These are phyloP conservation scores for Neurospora crassa DNA, from an alignment of 2,329 filamentous ascomycete species.

Conservation along the genomic window DNA sequence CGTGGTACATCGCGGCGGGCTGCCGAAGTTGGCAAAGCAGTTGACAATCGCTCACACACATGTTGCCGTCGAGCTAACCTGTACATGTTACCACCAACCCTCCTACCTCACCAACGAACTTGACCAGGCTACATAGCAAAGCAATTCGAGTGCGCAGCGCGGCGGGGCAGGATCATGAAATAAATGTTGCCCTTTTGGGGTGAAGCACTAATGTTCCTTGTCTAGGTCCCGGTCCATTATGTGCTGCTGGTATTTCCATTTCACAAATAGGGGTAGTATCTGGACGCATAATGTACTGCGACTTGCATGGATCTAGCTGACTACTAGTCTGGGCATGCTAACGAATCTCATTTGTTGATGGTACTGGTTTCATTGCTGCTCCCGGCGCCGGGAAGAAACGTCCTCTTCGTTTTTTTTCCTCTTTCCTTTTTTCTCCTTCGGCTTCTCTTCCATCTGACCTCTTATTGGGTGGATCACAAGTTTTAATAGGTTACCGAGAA, in stretches of 20 bases:
- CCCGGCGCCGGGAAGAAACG: background rate
- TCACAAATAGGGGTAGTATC: background rate
- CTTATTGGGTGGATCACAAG: background rate
- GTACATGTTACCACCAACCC: background rate
- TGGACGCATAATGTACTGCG: background rate
- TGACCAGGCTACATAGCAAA: background rate
- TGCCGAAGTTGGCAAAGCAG: background rate
- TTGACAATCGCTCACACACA: background rate
- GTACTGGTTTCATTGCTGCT: background rate
- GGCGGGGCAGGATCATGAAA: background rate
- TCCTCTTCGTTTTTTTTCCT: background rate
- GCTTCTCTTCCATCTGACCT: background rate
- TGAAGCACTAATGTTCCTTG: background rate
- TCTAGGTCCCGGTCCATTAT: background rate
- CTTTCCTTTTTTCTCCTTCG: background rate
- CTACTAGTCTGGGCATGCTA: background rate
- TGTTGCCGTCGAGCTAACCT: background rate
- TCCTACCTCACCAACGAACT: background rate
- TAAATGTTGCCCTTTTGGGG: background rate
- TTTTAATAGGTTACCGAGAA: background rate
- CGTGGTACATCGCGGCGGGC: background rate
- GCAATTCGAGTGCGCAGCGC: background rate
- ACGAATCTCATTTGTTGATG: background rate
- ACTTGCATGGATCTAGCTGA: background rate
- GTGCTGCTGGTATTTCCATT: background rate